phyloP scores from a whole-genome alignment of 176 grass and related monocot genomes.

The Oryza rufipogon region DNA sequence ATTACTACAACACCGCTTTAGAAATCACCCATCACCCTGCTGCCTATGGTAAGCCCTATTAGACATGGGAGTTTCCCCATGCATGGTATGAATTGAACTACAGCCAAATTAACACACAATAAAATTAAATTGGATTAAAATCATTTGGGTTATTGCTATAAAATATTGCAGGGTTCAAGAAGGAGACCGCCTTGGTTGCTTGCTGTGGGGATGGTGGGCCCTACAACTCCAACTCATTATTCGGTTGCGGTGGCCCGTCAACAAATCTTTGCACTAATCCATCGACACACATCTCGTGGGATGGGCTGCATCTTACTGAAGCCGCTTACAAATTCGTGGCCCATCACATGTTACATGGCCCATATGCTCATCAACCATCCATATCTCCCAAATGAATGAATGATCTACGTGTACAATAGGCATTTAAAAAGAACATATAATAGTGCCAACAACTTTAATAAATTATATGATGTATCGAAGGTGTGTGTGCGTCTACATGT shows the following conservation, averaged over 20 bases:
- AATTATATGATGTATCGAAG: not conserved
- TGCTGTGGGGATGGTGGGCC: constrained; percentile 37
- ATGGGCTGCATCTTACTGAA: constrained; percentile 16
- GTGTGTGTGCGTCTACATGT: not conserved
- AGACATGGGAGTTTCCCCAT: not conserved
- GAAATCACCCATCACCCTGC: not conserved
- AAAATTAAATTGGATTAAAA: not conserved
- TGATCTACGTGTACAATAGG: not conserved
- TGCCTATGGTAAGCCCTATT: not conserved
- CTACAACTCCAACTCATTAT: not conserved
- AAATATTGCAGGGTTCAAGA: constrained; percentile 14
- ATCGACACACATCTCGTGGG: constrained; percentile 25
- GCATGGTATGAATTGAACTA: no score
- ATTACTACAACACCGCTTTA: constrained; percentile 24
- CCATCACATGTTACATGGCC: not conserved
- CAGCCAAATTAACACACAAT: no score
- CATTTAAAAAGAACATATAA: not conserved
- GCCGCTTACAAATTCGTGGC: constrained; percentile 17
- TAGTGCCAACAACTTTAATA: not conserved
- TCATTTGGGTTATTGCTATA: not conserved
- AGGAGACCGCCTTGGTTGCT: not conserved
- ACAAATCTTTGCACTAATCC: not conserved
- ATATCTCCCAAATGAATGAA: not conserved
- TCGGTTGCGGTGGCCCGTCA: not conserved
- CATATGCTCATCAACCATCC: not conserved